Evolutionary conservation across 805 yeast species (phyloP).

Genomic region (Monosporozyma servazzii): DNA sequence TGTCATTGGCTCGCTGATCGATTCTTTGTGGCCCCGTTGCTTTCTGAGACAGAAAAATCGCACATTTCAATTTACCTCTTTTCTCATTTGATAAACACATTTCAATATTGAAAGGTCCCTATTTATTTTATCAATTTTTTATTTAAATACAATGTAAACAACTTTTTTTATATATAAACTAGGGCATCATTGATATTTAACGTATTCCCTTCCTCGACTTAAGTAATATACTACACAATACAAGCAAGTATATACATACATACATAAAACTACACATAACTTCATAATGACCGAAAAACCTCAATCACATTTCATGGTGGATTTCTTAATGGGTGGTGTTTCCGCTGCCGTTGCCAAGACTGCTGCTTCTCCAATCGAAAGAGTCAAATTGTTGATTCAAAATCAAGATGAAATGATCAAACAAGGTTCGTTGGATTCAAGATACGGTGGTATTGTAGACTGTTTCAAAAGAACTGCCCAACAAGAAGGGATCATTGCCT

Average conservation of each 20-base stretch:
- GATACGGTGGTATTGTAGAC: conserved; percentile 84
- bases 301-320: conserved; percentile 42
- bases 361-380: conserved; percentile 95
- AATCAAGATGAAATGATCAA: conserved; percentile 97
- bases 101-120: neutral
- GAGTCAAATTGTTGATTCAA: conserved; percentile 93
- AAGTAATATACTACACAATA: neutral
- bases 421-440: conserved; percentile 86
- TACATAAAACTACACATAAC: neutral
- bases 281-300: conserved; percentile 21
- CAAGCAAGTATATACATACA: neutral
- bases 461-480: conserved; percentile 93
- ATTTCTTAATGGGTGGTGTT: conserved; percentile 88
- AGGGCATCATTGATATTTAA: neutral
- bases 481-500: conserved; percentile 83
- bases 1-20: neutral
- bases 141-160: neutral
- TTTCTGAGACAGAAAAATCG: neutral
- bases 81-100: conserved; percentile 1
- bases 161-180: neutral
- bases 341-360: conserved; percentile 98
- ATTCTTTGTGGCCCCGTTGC: neutral
- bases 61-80: neutral
- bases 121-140: neutral
- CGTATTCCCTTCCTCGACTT: neutral